Conservation (phyloP, 306 rosid species). For the Gastrolobium bilobum region DNA sequence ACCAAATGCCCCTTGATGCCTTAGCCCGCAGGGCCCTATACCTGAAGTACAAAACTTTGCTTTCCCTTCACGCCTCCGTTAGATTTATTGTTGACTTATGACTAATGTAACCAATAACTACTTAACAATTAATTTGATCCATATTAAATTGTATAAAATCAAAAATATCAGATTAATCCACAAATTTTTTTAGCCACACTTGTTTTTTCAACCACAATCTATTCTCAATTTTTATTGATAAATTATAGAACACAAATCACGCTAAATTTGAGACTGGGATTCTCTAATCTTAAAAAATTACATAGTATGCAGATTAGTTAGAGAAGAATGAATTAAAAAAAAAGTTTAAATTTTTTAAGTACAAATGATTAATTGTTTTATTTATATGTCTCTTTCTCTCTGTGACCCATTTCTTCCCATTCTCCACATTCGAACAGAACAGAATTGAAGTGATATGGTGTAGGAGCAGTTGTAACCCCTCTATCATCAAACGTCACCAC, state of each 20-base stretch:
- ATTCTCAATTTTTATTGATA: no score
- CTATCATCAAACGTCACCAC: conserved; percentile 19
- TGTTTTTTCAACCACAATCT: background rate
- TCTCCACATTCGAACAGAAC: no score
- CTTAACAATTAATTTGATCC: background rate
- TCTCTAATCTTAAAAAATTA: background rate
- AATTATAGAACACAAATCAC: no score
- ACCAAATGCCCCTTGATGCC: background rate
- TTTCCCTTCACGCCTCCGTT: background rate
- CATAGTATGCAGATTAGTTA: background rate
- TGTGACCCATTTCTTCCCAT: no score
- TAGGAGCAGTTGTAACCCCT: conserved; percentile 44
- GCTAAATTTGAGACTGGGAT: no score
- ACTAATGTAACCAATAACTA: background rate
- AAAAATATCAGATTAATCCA: background rate
- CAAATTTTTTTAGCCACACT: no score
- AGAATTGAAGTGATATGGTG: background rate
- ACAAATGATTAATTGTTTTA: background rate
- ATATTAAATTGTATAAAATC: background rate
- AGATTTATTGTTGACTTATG: background rate
- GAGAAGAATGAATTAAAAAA: background rate
- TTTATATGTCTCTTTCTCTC: no score
- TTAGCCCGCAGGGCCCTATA: background rate
- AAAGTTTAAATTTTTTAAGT: background rate
- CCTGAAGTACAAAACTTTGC: background rate